Conservation (phyloP, 306 rosid species). For the Casuarina equisetifolia region DNA sequence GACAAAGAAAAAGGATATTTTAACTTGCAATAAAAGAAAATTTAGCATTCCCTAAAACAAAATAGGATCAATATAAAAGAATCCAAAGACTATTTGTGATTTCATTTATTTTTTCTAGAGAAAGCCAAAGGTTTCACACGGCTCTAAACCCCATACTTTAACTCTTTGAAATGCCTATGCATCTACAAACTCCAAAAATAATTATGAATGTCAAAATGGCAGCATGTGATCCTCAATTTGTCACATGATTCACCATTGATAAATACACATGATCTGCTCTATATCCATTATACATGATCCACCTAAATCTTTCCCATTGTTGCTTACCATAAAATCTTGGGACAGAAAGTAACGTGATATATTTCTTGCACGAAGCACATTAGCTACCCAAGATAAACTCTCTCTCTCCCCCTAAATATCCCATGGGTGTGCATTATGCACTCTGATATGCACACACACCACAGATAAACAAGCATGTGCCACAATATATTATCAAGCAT, state of each 20-base stretch:
- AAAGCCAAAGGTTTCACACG: neutral
- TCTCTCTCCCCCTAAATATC: neutral
- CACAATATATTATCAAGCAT: neutral
- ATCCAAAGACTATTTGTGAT: neutral
- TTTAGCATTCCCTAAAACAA: neutral
- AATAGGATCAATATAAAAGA: neutral
- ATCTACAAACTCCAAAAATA: neutral
- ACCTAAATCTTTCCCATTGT: neutral
- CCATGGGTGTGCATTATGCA: neutral
- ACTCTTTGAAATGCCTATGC: neutral
- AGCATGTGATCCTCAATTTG: neutral
- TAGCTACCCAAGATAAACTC: too few species aligned
- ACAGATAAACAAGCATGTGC: neutral
- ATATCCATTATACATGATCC: neutral
- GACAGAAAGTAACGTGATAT: neutral
- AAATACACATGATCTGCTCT: too few species aligned
- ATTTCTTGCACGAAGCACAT: neutral
- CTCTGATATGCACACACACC: neutral
- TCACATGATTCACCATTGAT: neutral
- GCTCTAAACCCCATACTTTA: neutral
- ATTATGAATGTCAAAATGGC: conserved; percentile 1
- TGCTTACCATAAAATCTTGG: neutral
- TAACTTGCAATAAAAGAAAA: neutral
- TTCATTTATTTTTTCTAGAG: neutral
- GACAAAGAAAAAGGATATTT: neutral